Evolutionary conservation across 306 rosid genomes (phyloP), one percentile per base, ranked within the genome.

Genomic region (Malus sylvestris): DNA sequence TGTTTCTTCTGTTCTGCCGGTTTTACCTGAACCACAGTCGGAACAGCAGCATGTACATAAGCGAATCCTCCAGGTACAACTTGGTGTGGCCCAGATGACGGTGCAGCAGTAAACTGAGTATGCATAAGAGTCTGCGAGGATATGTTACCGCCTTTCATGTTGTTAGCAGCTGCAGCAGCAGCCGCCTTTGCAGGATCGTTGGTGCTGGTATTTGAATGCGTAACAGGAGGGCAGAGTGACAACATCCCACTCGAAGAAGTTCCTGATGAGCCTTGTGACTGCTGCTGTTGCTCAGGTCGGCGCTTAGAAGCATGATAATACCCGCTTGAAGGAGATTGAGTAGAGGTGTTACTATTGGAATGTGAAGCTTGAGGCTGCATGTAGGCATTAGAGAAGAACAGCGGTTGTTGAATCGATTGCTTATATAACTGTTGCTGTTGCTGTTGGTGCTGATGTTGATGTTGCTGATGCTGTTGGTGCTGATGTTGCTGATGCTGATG

Each of bases 1-100:
- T 92, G 97, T 81, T 94, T 94, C 85, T 94, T 94, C 81, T 92
- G 98, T 79, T 94, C 98, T 16, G 97, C 84, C 9, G 97, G 90
- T 82, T 94, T 94, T 79, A 90, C 86, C 85, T 88, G 98, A 75
- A 90, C 93, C 9, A 87, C 84, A 12, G 89, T 53, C 13, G 97
- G 88, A 70, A 85, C 86, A 45, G 98, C 71, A 74, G 98, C 71
- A 72, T 86, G 96, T 73, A 81, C 88, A 53, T 90, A 92, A 23
- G 96, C 27, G 68, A 84, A 90, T 65, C 95, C 85, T 2, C 89
- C 62, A 27, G 33, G 33, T 30, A 30, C 33, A 30, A 30, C 33
- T 30, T 83, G 97, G 76, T 88, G 97, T 30, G 88, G 85, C 53
- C 97, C 98, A 1, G 98, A 76, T 12, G 84, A 51, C 32, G 81